These are phyloP conservation scores for Penicillium sp. DNA, from an alignment of 2,329 filamentous ascomycete species.

Conservation along the genomic window DNA sequence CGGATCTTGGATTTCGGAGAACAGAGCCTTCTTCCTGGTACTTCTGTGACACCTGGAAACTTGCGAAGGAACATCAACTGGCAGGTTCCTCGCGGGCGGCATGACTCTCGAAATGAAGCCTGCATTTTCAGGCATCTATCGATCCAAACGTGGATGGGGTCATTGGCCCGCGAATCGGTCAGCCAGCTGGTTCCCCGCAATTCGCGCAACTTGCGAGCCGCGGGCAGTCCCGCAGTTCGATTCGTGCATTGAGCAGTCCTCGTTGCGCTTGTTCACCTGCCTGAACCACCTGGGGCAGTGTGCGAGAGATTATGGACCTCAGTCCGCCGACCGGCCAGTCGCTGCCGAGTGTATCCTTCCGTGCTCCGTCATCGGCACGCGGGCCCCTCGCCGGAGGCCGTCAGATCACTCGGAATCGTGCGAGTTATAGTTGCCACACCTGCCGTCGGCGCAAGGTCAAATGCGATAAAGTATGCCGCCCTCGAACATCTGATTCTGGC, in stretches of 20 bases:
- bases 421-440: constrained; percentile 51
- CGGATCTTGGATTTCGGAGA: no score
- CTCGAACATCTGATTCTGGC: no score
- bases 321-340: constrained; percentile 12
- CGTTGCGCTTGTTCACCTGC: background rate
- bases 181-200: constrained; percentile 18
- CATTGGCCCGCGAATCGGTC: constrained; percentile 8
- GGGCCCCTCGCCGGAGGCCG: constrained; percentile 34
- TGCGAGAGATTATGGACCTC: constrained; percentile 19
- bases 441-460: constrained; percentile 52
- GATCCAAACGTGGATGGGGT: constrained; percentile 2
- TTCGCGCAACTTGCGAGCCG: background rate
- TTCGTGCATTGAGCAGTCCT: background rate
- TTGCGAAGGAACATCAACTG: no score
- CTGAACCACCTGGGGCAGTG: background rate
- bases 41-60: no score
- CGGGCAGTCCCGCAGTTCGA: constrained; percentile 2
- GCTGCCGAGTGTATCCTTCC: constrained; percentile 6
- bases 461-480: constrained; percentile 44
- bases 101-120: background rate
- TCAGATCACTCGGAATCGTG: constrained; percentile 51
- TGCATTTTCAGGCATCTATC: background rate
- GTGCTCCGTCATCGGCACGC: constrained; percentile 13
- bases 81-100: background rate
- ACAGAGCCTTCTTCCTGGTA: no score